Evolutionary conservation across 2,329 filamentous ascomycete genomes (phyloP).

Genomic region (Juglanconis juglandina): DNA sequence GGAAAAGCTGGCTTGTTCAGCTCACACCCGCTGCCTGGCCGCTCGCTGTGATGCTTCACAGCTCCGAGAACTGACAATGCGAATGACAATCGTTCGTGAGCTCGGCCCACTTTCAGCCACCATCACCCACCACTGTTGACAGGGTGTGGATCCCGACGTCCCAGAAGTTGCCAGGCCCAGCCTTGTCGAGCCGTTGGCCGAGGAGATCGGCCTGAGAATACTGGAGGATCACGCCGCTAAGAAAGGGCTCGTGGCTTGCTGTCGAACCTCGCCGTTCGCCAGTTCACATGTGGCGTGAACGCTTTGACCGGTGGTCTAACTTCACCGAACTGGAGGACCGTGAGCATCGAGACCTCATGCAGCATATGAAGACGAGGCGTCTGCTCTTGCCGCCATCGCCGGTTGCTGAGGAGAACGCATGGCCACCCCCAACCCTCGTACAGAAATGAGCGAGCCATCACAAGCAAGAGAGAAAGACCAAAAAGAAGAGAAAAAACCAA

Average conservation of each 20-base stretch:
- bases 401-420: background rate
- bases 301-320: background rate
- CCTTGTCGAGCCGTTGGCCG: background rate
- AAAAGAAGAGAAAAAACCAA: background rate
- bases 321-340: background rate
- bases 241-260: background rate
- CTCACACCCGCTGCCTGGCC: too few species aligned
- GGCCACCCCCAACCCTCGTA: background rate
- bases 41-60: too few species aligned
- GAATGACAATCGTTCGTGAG: background rate
- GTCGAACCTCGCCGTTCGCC: background rate
- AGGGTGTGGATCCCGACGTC: background rate
- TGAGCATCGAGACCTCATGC: conserved; percentile 1
- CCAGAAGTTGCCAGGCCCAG: background rate
- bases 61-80: too few species aligned
- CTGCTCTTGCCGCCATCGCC: background rate
- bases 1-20: too few species aligned
- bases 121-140: background rate
- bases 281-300: background rate
- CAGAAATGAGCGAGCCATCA: background rate
- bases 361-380: background rate
- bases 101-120: background rate
- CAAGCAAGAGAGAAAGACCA: background rate
- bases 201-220: background rate
- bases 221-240: background rate